Base-by-base conservation (phyloP, 805 yeast genomes). In the Priceomyces medius region DNA sequence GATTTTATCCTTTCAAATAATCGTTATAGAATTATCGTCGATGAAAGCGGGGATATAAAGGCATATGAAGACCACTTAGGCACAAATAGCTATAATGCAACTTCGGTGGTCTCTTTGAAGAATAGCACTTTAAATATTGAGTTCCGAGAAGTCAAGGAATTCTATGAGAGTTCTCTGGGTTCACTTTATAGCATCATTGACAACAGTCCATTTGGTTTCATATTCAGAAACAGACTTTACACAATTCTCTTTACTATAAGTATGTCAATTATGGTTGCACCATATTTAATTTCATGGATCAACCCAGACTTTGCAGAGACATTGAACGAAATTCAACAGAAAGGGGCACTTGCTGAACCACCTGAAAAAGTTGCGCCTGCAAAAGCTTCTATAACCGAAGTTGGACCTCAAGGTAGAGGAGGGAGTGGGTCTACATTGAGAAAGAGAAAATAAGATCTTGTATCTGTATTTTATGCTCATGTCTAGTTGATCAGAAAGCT, bases 151-250 rank as follows among this genome's bases (percentile, higher is more conserved):
- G 38, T 44, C 23, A 63, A 66, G 38, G 57, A 61, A 42, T 70
- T 60, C 48, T 70, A 70, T 46, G 70, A 67, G 45, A 43, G 41
- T 16, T 47, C 64, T 3, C 58, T 45, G 41, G 59, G 66, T 12
- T 57, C 64, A 12, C 35, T 70, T 16, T 31, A 44, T 1, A 67
- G 59, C 31, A 55, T 69, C 63, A 29, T 70, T 7, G 46, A 63
- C 61, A 56, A 54, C 42, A 61, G 73, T 50, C 76, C 76, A 3
- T 54, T 71, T 28, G 76, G 76, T 6, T 57, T 61, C 44, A 64
- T 71, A 10, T 69, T 71, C 50, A 56, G 53, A 37, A 71, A 61
- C 50, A 54, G 44, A 21, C 29, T 54, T n/a, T 68, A 64, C 50
- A 64, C 74, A 6, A 48, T 63, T 9, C 43, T 68, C 31, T 68